Evolutionary conservation across 495 filamentous ascomycete genomes (phyloP), one percentile per base, ranked within the genome.

Genomic region (Neurospora discreta): DNA sequence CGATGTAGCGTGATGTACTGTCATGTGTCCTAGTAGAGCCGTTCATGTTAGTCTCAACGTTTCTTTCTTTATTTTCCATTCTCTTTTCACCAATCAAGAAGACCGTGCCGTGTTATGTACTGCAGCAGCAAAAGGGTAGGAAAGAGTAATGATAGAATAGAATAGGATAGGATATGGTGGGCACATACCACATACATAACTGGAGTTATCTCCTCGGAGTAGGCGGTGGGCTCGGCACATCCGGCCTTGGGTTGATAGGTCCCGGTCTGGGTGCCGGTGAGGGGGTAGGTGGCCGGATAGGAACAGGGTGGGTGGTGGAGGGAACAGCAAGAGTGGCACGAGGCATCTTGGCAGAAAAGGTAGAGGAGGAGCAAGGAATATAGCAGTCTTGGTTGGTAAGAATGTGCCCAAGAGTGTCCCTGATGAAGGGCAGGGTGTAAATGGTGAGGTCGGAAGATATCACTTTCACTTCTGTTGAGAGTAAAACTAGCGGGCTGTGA

Each of bases 271-370:
- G 68, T 3, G 38, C 26, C 3, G 70, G 68, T 11, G 26, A 23
- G 5, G 74, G 74, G 0, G 74, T 72, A 8, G 70, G 71, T 0
- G 74, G 73, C 10, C 69, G 74, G 3, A 71, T 71, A 18, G 73
- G 73, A 5, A 69, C 33, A 13, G 52, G 52, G 52, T 33, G 23
- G 6, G 52, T 60, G 6, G 5, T 18, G 23, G 33, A 60, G 26
- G 15, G 52, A 6, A 26, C 1, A 36, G 1, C 0, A 38, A 6
- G 20, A 60, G 16, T 2, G 6, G 52, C 5, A 26, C 6, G 2
- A 2, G 13, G 13, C 6, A 8, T 13, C 7, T 30, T 26, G 18
- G 16, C 5, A 41, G 40, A 15, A 36, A 36, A 36, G 3, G 33
- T 3, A 5, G 33, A 3, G 33, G 33, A 33, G 33, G 33, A 33